These are phyloP conservation scores for Eimeria brunetti DNA, from an alignment of 169 alveolate genomes.

Conservation along the genomic window DNA sequence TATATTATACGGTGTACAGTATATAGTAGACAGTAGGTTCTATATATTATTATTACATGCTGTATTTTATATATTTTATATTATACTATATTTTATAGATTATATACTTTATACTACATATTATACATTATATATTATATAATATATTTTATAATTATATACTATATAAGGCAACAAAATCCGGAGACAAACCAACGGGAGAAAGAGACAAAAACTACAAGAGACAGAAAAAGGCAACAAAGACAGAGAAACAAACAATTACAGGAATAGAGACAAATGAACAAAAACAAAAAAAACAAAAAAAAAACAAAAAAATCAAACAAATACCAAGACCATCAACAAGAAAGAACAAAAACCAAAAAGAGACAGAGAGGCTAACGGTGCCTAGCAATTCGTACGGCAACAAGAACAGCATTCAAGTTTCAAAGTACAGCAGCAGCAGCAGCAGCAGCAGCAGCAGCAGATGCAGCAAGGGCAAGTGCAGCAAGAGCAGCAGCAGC, in stretches of 20 bases:
- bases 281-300: neutral
- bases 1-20: too few relatives aligned
- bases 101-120: neutral
- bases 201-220: neutral
- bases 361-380: neutral
- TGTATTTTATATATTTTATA: neutral
- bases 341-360: neutral
- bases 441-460: slow-evolving; percentile 18
- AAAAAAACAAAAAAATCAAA: neutral
- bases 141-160: too few relatives aligned
- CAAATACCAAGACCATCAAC: too few relatives aligned
- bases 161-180: neutral
- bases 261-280: neutral
- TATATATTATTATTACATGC: too few relatives aligned
- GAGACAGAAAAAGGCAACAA: neutral
- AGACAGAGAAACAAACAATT: neutral
- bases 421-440: neutral
- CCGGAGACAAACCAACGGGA: neutral
- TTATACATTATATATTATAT: too few relatives aligned
- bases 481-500: slow-evolving; percentile 15
- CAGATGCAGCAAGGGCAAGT: neutral
- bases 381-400: neutral
- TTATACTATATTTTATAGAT: too few relatives aligned
- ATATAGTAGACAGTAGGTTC: too few relatives aligned
- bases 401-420: neutral